phyloP scores from a whole-genome alignment of 1,139 yeast genomes.

The Debaryomyces sp. region DNA sequence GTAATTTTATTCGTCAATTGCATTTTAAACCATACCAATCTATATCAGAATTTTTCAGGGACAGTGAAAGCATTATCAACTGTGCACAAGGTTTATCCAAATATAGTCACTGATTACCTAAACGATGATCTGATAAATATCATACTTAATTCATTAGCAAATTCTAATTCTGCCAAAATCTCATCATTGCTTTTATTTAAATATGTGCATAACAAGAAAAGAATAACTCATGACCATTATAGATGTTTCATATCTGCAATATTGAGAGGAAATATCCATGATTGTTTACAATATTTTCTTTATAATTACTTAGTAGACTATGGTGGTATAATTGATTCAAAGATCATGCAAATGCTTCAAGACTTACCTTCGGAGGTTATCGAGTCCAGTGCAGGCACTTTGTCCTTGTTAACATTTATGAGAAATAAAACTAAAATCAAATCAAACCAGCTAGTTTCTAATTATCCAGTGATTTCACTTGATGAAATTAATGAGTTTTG shows the following conservation, averaged over 20 bases:
- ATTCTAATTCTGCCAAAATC: slow-evolving; percentile 31
- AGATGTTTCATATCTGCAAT: slow-evolving; percentile 28
- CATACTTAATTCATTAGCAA: slow-evolving; percentile 31
- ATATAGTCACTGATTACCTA: slow-evolving; percentile 25
- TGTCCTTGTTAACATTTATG: slow-evolving; percentile 9
- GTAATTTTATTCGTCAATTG: slow-evolving; percentile 38
- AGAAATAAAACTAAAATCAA: not conserved
- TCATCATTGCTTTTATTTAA: slow-evolving; percentile 29
- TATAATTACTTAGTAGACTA: slow-evolving; percentile 26
- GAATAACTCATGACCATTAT: slow-evolving; percentile 21
- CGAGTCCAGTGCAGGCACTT: slow-evolving; percentile 13
- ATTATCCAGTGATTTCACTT: not conserved
- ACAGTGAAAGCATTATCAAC: slow-evolving; percentile 25
- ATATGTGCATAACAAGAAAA: slow-evolving; percentile 18
- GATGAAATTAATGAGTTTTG: slow-evolving; percentile 17
- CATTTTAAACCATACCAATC: slow-evolving; percentile 36
- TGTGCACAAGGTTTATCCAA: slow-evolving; percentile 21
- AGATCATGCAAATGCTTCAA: slow-evolving; percentile 16
- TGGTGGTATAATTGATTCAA: slow-evolving; percentile 14
- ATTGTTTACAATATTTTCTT: slow-evolving; percentile 31
- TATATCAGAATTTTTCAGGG: slow-evolving; percentile 41
- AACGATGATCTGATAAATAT: slow-evolving; percentile 35
- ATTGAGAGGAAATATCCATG: slow-evolving; percentile 28
- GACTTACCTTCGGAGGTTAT: slow-evolving; percentile 18
- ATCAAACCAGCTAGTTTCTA: not conserved